phyloP scores from a whole-genome alignment of 2,329 filamentous ascomycete genomes.

The Cercospora zeae-maydis region DNA sequence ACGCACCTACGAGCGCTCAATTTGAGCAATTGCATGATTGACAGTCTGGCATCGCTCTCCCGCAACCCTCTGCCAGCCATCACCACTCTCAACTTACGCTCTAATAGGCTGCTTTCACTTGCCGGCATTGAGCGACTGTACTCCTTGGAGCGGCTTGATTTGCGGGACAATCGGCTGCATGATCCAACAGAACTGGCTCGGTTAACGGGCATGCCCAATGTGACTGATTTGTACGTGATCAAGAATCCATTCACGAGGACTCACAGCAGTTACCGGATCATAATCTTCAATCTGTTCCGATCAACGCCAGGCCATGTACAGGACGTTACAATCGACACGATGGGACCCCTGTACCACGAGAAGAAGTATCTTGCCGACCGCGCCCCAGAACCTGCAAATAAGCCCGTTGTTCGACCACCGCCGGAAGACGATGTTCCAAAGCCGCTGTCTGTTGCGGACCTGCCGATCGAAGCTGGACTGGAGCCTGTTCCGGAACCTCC shows the following conservation, averaged over 20 bases:
- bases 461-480: constrained; percentile 15
- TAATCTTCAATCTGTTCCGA: constrained; percentile 94
- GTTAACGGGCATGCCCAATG: constrained; percentile 83
- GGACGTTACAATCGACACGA: constrained; percentile 83
- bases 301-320: constrained; percentile 84
- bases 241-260: constrained; percentile 90
- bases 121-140: constrained; percentile 85
- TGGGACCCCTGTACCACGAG: constrained; percentile 79
- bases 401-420: constrained; percentile 72
- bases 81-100: constrained; percentile 84
- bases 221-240: constrained; percentile 87
- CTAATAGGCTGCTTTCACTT: constrained; percentile 80
- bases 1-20: constrained; percentile 89
- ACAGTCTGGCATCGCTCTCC: constrained; percentile 81
- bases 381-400: constrained; percentile 67
- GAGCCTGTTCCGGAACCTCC: constrained; percentile 14
- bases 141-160: constrained; percentile 82
- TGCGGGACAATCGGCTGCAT: constrained; percentile 85
- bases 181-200: constrained; percentile 88
- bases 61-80: constrained; percentile 88
- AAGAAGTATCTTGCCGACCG: constrained; percentile 79
- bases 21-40: constrained; percentile 95
- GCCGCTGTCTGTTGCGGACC: constrained; percentile 3
- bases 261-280: constrained; percentile 78
- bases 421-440: constrained; percentile 49